These are phyloP conservation scores for Lecanicillium sp. DNA, from an alignment of 2,329 filamentous ascomycete species.

Conservation along the genomic window DNA sequence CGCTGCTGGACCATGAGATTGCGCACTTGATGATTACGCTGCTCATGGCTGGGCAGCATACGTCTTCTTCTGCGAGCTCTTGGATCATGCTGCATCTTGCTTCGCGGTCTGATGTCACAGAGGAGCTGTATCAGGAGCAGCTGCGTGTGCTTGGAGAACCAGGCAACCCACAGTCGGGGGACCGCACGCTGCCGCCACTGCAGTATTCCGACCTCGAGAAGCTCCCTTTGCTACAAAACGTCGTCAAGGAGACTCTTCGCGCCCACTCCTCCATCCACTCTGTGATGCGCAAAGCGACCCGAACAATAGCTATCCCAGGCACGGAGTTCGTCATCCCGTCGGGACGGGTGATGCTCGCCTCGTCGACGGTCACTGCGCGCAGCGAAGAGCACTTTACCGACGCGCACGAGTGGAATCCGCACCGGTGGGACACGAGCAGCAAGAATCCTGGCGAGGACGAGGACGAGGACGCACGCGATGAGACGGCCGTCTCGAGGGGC, in stretches of 20 bases:
- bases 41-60: constrained; percentile 79
- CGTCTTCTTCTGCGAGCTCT: constrained; percentile 66
- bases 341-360: constrained; percentile 37
- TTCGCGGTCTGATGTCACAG: constrained; percentile 58
- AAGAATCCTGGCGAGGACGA: too few relatives aligned
- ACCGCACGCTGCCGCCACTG: constrained; percentile 41
- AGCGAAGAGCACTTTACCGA: constrained; percentile 52
- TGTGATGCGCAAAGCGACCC: constrained; percentile 65
- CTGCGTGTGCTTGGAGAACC: not conserved
- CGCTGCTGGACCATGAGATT: constrained; percentile 66
- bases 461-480: constrained; percentile 23
- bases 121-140: constrained; percentile 56
- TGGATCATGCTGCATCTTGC: constrained; percentile 74
- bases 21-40: constrained; percentile 83
- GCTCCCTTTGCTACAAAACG: not conserved
- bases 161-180: constrained; percentile 13
- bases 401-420: constrained; percentile 20
- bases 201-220: constrained; percentile 12
- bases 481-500: constrained; percentile 24
- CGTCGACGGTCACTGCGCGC: constrained; percentile 32
- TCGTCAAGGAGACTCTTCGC: constrained; percentile 65
- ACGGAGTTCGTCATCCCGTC: constrained; percentile 49
- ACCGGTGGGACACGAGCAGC: constrained; percentile 19
- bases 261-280: constrained; percentile 67
- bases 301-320: constrained; percentile 51